Percentiles rank a stretch among this genome's conserved stretches.
Conservation (phyloP, 1,284 basidiomycete genomes). For the Cryptococcus sp. region DNA sequence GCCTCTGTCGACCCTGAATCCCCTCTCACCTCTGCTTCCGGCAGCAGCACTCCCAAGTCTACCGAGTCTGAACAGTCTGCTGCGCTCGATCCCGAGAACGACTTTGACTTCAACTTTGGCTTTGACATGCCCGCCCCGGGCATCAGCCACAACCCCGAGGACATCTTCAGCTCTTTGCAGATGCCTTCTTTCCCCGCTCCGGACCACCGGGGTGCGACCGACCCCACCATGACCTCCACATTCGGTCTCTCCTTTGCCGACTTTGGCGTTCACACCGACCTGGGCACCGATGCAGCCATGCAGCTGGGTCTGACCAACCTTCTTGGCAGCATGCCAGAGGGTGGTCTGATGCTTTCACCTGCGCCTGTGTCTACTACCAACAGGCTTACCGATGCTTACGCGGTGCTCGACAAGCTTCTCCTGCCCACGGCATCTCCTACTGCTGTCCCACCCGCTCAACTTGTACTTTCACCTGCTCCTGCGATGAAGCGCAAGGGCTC, state of each 20-base stretch:
- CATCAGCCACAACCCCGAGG: constrained; percentile 35
- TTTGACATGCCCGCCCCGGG: constrained; percentile 22
- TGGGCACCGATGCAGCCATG: constrained; percentile 27
- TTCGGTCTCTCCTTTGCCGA: constrained; percentile 32
- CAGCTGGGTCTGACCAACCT: constrained; percentile 33
- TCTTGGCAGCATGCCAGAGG: constrained; percentile 16
- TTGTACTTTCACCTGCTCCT: constrained; percentile 10
- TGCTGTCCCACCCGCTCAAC: constrained; percentile 14
- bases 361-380: constrained; percentile 1
- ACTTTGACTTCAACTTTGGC: constrained; percentile 30
- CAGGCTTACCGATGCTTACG: constrained; percentile 16
- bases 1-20: constrained; percentile 8
- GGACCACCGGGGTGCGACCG: constrained; percentile 21
- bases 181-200: constrained; percentile 13
- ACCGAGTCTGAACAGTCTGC: constrained; percentile 44
- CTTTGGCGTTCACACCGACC: constrained; percentile 29
- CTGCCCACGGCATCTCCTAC: constrained; percentile 12
- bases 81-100: constrained; percentile 33
- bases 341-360: neutral
- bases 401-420: constrained; percentile 26
- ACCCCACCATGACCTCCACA: constrained; percentile 31
- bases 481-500: constrained; percentile 42
- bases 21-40: constrained; percentile 11
- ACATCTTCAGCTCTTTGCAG: constrained; percentile 22
- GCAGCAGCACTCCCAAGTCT: constrained; percentile 23